These are phyloP conservation scores for Hortiboletus campestris DNA, from an alignment of 768 basidiomycete genomes.

Conservation along the genomic window DNA sequence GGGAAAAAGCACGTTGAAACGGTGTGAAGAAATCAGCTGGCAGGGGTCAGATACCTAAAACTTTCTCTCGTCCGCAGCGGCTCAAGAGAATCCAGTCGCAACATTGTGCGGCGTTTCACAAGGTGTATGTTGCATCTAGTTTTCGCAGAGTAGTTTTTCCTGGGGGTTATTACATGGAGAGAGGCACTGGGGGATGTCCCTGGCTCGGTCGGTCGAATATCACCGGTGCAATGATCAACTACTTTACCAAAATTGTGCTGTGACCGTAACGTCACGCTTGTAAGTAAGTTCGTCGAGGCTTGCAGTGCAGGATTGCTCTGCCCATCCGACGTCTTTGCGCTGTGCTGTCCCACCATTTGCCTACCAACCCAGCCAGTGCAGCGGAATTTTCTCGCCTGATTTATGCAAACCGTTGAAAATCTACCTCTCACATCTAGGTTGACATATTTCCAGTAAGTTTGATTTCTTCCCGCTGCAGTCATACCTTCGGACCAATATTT, in stretches of 20 bases:
- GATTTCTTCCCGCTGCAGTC: constrained; percentile 4
- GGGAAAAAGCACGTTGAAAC: neutral
- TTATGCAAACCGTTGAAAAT: constrained; percentile 14
- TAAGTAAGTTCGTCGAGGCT: constrained; percentile 37
- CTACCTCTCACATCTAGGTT: neutral
- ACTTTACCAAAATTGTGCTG: constrained; percentile 31
- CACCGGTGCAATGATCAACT: constrained; percentile 30
- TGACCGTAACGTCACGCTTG: constrained; percentile 37
- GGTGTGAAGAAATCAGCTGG: neutral
- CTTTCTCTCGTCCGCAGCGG: neutral
- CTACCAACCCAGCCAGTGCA: neutral
- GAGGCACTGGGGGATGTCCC: neutral
- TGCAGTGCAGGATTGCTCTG: constrained; percentile 28
- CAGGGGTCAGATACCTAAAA: neutral
- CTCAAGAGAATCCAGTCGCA: neutral
- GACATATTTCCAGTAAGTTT: constrained; percentile 17
- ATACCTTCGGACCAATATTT: constrained; percentile 8
- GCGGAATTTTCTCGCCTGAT: constrained; percentile 8
- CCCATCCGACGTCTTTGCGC: constrained; percentile 20
- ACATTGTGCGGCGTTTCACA: neutral
- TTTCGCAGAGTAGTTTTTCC: neutral
- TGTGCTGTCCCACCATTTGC: constrained; percentile 9
- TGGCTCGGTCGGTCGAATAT: constrained; percentile 14
- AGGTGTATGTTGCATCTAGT: too few relatives aligned
- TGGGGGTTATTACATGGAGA: neutral